Evolutionary conservation across 2,329 filamentous ascomycete genomes (phyloP).

Genomic region (Paraphoma chrysanthemicola): DNA sequence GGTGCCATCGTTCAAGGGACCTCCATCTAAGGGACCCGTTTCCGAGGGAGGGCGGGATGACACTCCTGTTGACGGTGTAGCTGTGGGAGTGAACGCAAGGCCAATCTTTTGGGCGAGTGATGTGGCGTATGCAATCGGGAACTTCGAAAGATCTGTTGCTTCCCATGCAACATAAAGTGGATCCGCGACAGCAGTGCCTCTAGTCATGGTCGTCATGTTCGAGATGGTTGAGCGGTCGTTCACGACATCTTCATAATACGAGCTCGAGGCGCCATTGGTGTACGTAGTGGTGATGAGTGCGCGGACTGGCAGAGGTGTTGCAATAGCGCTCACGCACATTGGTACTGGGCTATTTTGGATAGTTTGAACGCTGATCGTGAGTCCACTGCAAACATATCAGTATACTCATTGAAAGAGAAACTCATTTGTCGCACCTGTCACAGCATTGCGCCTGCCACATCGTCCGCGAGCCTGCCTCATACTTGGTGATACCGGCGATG

Average conservation of each 20-base stretch:
- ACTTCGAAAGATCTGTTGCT: conserved; percentile 1
- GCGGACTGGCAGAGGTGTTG: conserved; percentile 2
- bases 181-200: conserved; percentile 6
- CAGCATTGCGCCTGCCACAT: conserved; percentile 11
- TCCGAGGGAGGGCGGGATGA: background rate
- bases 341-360: background rate
- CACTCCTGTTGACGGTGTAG: background rate
- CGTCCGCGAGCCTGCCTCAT: background rate
- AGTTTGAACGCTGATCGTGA: background rate
- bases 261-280: background rate
- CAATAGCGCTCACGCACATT: conserved; percentile 4
- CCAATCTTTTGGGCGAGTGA: conserved; percentile 7
- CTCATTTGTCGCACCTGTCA: background rate
- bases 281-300: conserved; percentile 3
- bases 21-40: background rate
- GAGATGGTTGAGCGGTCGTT: conserved; percentile 6
- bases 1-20: background rate
- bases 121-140: conserved; percentile 7
- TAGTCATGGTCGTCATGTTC: conserved; percentile 2
- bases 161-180: conserved; percentile 8
- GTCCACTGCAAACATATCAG: conserved; percentile 1
- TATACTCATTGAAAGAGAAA: background rate
- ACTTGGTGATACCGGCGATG: conserved; percentile 8
- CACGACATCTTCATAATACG: conserved; percentile 5
- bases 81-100: conserved; percentile 4